Base-by-base conservation (phyloP, 495 filamentous ascomycete species). In the Collariella sp. region DNA sequence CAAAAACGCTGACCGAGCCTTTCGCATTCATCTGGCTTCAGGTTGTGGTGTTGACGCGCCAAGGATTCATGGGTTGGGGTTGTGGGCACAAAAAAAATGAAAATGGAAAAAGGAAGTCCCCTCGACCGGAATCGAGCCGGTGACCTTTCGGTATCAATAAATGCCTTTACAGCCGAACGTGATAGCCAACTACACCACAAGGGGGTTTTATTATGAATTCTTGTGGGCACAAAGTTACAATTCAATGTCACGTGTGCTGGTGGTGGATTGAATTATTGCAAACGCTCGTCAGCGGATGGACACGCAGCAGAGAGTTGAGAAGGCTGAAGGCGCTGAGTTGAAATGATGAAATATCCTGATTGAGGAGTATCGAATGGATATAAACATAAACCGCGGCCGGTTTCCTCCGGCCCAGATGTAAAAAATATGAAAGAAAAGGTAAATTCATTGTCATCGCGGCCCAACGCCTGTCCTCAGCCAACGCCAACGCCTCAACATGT, bases 141-240 rank as follows among this genome's bases (percentile, higher is more conserved):
- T 57, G 55, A 57, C 55, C 55, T 57, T 57, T 57, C 55, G 56
- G 50, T 58, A 52, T 58, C 50, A 46, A 58, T 49, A 52, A 53
- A 53, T 44, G 35, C 49, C 19, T 48, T 58, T 58, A 58, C 56
- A 58, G 56, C 50, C 56, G 56, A 58, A 58, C 56, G 56, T 58
- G 56, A 58, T 58, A 58, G 56, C 56, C 56, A 58, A 58, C 56
- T 58, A 58, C 56, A 58, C 56, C 56, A 58, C 56, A 58, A 58
- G 56, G 56, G 56, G 56, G 18, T 57, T 43, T 10, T 20, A 1
- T 34, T 38, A n/a, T n/a, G n/a, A n/a, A n/a, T n/a, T n/a, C n/a
- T n/a, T n/a, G n/a, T n/a, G n/a, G n/a, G n/a, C n/a, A n/a, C n/a
- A n/a, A n/a, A n/a, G n/a, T n/a, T n/a, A n/a, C n/a, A n/a, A n/a